Evolutionary conservation across 805 yeast species (phyloP), one percentile per base, ranked within the genome.

Genomic region (Metschnikowia anglica): DNA sequence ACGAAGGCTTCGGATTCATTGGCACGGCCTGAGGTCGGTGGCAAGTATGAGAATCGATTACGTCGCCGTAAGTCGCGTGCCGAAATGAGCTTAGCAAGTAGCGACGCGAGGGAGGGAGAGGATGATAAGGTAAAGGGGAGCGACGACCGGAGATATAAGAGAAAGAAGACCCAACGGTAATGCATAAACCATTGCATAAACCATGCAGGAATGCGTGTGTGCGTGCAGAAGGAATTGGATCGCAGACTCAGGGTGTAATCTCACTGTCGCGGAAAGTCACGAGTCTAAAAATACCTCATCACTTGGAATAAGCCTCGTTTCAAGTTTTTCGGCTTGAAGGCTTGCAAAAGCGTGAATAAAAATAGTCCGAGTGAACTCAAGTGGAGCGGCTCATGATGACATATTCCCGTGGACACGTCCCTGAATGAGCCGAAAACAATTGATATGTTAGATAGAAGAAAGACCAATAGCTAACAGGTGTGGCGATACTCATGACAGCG

Each of bases 21-120:
- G 2, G 34, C 5, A 11, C 37, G 43, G 15, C 34, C 35, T 10
- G 48, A 45, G 12, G 25, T 32, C 4, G 56, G 54, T 2, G 56
- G 56, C 7, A 52, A 48, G 34, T 52, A 52, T 34, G 56, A 51
- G 13, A 48, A 48, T 37, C 25, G 56, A 39, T 32, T 52, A 26
- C 51, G 56, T 27, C 45, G 54, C 36, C 51, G 56, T 29, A 48
- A 45, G 21, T 47, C 49, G n/a, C 49, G 49, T 4, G 44, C 44
- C 10, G 47, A 42, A 13, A 37, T 33, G 33, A 47, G 33, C 12
- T 9, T 28, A 13, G 15, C 26, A 2, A 13, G 31, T n/a, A 5
- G 12, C 7, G 31, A 26, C 2, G 7, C 10, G 11, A 23, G 17
- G 21, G 17, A 2, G 12, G 31, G 15, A 2, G 34, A 23, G 12